Evolutionary conservation across 257 asterid species (phyloP), one percentile per base, ranked within the genome.

Genomic region (Solanum paucissectum): DNA sequence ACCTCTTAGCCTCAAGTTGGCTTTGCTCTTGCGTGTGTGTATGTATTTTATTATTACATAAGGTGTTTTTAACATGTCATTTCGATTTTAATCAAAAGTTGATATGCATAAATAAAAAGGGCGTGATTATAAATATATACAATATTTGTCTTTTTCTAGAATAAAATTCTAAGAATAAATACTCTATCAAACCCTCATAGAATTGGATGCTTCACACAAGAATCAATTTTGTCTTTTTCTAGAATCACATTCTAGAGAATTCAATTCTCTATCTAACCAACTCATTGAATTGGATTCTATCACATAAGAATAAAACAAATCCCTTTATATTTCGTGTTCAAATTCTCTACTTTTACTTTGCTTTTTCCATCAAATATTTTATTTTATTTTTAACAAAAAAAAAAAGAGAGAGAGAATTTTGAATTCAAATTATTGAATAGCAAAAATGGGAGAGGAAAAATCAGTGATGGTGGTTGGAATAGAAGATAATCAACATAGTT

Each of bases 401-500:
- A 23, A 29, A 29, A 72, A 34, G 1, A 20, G 3, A 73, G 10
- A 11, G 27, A 34, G 11, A 14, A 7, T 71, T 3, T 21, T 79
- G 23, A 12, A 25, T n/a, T 79, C 20, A 8, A 79, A 44, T 55
- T 55, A 55, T 55, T 55, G 66, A 79, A 25, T 44, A 9, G 16
- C 10, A 14, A 27, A 2, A 7, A 37, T 21, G 9, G 21, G 9
- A 46, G 85, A 81, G 5, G 85, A 82, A 14, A 82, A 82, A 82
- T 49, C 69, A 5, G 11, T 82, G 9, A 82, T 82, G 85, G 42
- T 82, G 3, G 29, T 82, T 58, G 69, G 85, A 82, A 16, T 82
- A 82, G 98, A 96, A 87, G 98, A 95, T 46, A 96, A 98, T 87
- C 96, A 94, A 20, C 95, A 93, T 86, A 94, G 99, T 89, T 91